Conservation (phyloP, 2,329 filamentous ascomycete genomes). For the Fusarium siculi region DNA sequence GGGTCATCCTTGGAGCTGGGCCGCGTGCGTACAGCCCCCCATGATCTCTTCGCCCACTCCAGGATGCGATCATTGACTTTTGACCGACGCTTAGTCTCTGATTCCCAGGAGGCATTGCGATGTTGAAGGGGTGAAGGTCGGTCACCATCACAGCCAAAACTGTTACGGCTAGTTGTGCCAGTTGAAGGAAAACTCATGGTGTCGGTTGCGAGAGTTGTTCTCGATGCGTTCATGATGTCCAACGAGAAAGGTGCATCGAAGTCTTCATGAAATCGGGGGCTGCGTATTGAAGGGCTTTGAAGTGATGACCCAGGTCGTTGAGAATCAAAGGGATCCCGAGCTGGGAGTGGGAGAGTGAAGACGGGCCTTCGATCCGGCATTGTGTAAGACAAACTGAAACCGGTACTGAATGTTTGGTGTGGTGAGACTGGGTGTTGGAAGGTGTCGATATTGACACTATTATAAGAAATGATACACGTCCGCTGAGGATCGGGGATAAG, state of each 20-base stretch:
- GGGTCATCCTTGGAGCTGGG: slow-evolving; percentile 39
- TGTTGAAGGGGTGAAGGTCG: slow-evolving; percentile 34
- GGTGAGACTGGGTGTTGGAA: not conserved
- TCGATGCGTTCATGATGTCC: slow-evolving; percentile 48
- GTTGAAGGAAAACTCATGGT: slow-evolving; percentile 42
- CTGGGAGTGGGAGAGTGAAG: slow-evolving; percentile 44
- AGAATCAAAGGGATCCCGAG: slow-evolving; percentile 33
- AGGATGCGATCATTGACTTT: slow-evolving; percentile 49
- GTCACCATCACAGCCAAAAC: slow-evolving; percentile 41
- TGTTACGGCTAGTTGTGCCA: slow-evolving; percentile 37
- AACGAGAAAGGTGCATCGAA: slow-evolving; percentile 54
- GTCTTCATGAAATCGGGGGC: slow-evolving; percentile 52
- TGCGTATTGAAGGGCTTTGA: slow-evolving; percentile 39
- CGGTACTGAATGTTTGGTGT: slow-evolving; percentile 5
- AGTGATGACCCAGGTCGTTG: slow-evolving; percentile 35
- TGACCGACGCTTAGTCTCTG: slow-evolving; percentile 43
- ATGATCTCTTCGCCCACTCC: slow-evolving; percentile 50
- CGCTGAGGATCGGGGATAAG: not conserved
- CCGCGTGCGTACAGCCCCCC: slow-evolving; percentile 42
- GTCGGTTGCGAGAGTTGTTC: slow-evolving; percentile 44
- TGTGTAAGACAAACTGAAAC: slow-evolving; percentile 26
- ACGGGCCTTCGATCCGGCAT: slow-evolving; percentile 46
- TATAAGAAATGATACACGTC: not conserved
- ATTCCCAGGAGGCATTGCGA: slow-evolving; percentile 45
- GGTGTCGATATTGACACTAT: slow-evolving; percentile 8